These are phyloP conservation scores for Quercus wislizeni DNA, from an alignment of 306 rosid genomes.

Conservation along the genomic window DNA sequence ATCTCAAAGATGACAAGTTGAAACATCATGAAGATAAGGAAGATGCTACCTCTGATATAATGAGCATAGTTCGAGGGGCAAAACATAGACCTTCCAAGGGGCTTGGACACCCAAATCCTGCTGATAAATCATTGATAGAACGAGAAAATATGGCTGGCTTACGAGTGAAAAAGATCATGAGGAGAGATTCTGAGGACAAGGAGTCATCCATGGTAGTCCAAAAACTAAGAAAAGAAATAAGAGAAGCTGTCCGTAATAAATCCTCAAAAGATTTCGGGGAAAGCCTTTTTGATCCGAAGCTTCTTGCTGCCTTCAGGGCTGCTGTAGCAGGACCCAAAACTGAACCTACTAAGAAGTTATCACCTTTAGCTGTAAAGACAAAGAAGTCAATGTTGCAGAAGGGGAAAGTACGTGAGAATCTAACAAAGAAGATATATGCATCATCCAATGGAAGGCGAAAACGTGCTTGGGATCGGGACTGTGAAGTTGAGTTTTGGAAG, in stretches of 20 bases:
- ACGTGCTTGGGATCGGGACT: constrained; percentile 97
- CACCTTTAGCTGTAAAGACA: constrained; percentile 64
- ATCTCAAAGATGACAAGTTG: constrained; percentile 27
- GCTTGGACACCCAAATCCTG: constrained; percentile 29
- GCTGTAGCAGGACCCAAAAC: constrained; percentile 77
- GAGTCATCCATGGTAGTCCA: constrained; percentile 76
- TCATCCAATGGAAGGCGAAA: constrained; percentile 78
- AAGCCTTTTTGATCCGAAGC: constrained; percentile 77
- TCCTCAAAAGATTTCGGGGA: constrained; percentile 67
- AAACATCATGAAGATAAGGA: constrained; percentile 35
- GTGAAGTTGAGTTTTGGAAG: constrained; percentile 98
- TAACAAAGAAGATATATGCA: constrained; percentile 86
- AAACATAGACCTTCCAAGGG: constrained; percentile 52
- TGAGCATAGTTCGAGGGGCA: constrained; percentile 72
- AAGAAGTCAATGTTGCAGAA: constrained; percentile 79
- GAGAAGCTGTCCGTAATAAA: constrained; percentile 80
- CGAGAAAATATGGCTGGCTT: constrained; percentile 61
- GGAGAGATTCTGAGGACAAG: constrained; percentile 69
- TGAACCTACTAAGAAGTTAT: constrained; percentile 59
- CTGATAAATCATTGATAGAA: constrained; percentile 40
- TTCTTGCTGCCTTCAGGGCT: constrained; percentile 91
- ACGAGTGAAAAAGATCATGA: constrained; percentile 96
- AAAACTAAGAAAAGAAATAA: constrained; percentile 77
- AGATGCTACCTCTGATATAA: constrained; percentile 44
- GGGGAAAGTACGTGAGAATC: constrained; percentile 82